Percentiles rank a stretch among this genome's conserved stretches.
These are phyloP conservation scores for Emericellopsis atlantica DNA, from an alignment of 2,329 filamentous ascomycete genomes.

Conservation along the genomic window DNA sequence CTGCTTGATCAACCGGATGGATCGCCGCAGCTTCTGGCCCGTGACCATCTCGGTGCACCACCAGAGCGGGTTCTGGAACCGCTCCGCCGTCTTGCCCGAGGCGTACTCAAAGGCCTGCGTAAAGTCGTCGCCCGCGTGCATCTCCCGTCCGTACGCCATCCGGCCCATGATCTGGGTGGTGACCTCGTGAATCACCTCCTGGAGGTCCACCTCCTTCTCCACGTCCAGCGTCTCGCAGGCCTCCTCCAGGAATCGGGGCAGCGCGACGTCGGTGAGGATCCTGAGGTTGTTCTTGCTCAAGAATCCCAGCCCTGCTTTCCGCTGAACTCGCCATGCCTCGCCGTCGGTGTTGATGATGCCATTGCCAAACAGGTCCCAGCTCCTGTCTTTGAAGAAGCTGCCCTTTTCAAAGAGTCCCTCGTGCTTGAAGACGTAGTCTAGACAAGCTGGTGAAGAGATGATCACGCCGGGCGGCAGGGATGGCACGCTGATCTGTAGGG, in stretches of 20 bases:
- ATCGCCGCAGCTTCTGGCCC: slow-evolving; percentile 31
- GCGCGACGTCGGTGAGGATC: slow-evolving; percentile 3
- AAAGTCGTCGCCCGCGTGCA: slow-evolving; percentile 48
- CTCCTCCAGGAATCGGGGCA: slow-evolving; percentile 39
- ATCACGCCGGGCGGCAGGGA: slow-evolving; percentile 50
- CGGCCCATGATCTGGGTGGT: slow-evolving; percentile 55
- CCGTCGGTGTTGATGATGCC: slow-evolving; percentile 58
- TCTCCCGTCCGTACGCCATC: slow-evolving; percentile 59
- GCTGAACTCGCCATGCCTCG: slow-evolving; percentile 48
- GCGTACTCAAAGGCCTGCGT: slow-evolving; percentile 49
- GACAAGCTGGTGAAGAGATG: slow-evolving; percentile 46
- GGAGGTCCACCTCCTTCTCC: slow-evolving; percentile 33
- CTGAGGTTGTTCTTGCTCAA: slow-evolving; percentile 26
- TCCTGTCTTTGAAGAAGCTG: slow-evolving; percentile 44
- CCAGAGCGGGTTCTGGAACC: slow-evolving; percentile 57
- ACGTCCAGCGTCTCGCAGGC: slow-evolving; percentile 24
- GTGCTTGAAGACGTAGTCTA: slow-evolving; percentile 50
- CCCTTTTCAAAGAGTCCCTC: slow-evolving; percentile 50
- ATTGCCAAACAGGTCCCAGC: slow-evolving; percentile 51
- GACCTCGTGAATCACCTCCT: slow-evolving; percentile 48
- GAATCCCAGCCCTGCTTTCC: slow-evolving; percentile 48
- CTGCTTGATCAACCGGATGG: slow-evolving; percentile 34
- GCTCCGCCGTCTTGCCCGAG: slow-evolving; percentile 44
- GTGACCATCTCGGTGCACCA: slow-evolving; percentile 42
- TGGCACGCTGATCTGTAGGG: slow-evolving; percentile 49